Evolutionary conservation across 2,329 filamentous ascomycete species (phyloP).

Genomic region (Emergomyces orientalis): DNA sequence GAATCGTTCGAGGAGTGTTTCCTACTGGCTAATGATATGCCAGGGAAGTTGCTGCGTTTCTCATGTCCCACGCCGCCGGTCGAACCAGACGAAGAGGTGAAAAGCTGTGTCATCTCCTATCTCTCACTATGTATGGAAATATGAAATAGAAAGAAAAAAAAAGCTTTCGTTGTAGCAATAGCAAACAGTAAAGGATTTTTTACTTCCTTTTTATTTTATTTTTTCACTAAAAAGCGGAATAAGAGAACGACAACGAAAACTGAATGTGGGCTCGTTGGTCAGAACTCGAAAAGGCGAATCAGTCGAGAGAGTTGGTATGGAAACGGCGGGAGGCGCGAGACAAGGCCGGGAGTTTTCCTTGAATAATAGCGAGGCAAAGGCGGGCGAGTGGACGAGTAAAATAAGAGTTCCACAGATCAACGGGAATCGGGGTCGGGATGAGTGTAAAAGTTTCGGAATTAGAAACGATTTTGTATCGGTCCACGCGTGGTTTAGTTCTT

Average conservation of each 20-base stretch:
- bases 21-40: conserved; percentile 37
- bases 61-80: conserved; percentile 33
- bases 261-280: neutral
- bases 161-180: neutral
- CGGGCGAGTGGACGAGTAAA: neutral
- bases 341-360: neutral
- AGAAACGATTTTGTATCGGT: neutral
- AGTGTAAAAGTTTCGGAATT: neutral
- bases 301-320: neutral
- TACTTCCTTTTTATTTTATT: neutral
- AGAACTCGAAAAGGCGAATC: neutral
- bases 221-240: neutral
- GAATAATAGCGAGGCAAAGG: neutral
- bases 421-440: neutral
- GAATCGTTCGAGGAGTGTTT: conserved; percentile 40
- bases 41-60: conserved; percentile 39
- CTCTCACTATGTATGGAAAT: neutral
- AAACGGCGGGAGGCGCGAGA: neutral
- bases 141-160: neutral
- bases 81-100: conserved; percentile 33
- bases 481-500: neutral
- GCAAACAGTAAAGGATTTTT: neutral
- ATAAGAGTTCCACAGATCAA: neutral
- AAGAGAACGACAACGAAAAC: no score
- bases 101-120: conserved; percentile 35